phyloP scores from a whole-genome alignment of 1,139 yeast species.

The Meyerozyma sp. region DNA sequence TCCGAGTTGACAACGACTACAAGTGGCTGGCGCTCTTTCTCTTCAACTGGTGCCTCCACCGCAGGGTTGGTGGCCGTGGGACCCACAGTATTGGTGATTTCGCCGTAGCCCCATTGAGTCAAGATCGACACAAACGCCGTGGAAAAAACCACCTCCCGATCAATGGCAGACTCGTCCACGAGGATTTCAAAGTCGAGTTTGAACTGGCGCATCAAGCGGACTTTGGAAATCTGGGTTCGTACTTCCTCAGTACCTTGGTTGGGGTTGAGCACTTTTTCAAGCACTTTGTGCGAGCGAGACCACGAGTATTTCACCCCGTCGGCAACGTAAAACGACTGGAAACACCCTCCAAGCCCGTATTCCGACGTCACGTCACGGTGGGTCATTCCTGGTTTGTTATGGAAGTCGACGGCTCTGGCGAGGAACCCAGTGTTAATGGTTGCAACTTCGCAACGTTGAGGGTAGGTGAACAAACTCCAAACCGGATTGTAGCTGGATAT shows the following conservation, averaged over 20 bases:
- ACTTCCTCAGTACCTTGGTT: conserved; percentile 52
- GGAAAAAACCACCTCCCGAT: conserved; percentile 46
- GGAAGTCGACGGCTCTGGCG: conserved; percentile 45
- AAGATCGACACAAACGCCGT: conserved; percentile 58
- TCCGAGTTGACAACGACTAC: conserved; percentile 10
- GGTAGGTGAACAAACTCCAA: conserved; percentile 46
- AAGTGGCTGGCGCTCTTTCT: conserved; percentile 3
- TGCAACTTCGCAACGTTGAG: conserved; percentile 45
- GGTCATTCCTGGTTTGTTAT: conserved; percentile 38
- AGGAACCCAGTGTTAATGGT: conserved; percentile 47
- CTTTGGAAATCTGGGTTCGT: conserved; percentile 49
- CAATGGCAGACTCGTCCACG: conserved; percentile 43
- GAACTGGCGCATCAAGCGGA: conserved; percentile 52
- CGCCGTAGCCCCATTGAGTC: conserved; percentile 60
- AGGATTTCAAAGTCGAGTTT: conserved; percentile 55
- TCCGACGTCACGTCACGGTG: conserved; percentile 38
- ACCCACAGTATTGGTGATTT: conserved; percentile 47
- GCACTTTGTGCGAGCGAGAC: conserved; percentile 45
- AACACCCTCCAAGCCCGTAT: conserved; percentile 29
- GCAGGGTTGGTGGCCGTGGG: conserved; percentile 32
- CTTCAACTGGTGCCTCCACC: conserved; percentile 1
- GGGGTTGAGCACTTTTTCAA: conserved; percentile 49
- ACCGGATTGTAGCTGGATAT: conserved; percentile 43
- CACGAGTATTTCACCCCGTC: conserved; percentile 55
- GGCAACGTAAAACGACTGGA: conserved; percentile 38